A percentile compares a stretch with the other conserved stretches of the same genome.
Evolutionary conservation across 306 rosid genomes (phyloP).

Genomic region (Malus sieversii): DNA sequence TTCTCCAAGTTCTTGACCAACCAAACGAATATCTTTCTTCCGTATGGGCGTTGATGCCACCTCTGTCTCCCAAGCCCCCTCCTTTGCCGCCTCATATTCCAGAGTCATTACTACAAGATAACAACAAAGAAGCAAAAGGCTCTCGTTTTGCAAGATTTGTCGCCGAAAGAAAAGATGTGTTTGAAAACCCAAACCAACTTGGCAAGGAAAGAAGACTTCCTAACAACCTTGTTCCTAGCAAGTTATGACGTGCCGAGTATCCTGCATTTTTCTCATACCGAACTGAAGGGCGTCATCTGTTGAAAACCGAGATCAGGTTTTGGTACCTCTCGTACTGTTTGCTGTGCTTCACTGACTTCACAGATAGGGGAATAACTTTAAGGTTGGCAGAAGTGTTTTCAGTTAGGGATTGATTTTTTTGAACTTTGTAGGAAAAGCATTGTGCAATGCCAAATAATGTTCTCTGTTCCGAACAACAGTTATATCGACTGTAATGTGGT

Average conservation of each 20-base stretch:
- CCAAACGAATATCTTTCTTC: constrained; percentile 58
- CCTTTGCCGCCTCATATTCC: constrained; percentile 38
- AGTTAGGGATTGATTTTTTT: background rate
- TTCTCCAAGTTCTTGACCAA: constrained; percentile 55
- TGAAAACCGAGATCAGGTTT: background rate
- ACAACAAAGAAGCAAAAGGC: constrained; percentile 52
- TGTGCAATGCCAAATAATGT: background rate
- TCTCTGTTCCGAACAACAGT: background rate
- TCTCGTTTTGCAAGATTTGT: constrained; percentile 71
- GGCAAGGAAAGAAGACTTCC: constrained; percentile 34
- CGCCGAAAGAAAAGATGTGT: constrained; percentile 55
- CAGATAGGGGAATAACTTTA: background rate
- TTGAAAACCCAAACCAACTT: constrained; percentile 30
- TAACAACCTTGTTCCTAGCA: constrained; percentile 41
- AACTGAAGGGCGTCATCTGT: constrained; percentile 1
- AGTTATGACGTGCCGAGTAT: constrained; percentile 41
- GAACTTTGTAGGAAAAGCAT: background rate
- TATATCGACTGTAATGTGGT: background rate
- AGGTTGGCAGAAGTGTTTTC: background rate
- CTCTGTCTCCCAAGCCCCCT: constrained; percentile 49
- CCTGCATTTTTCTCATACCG: background rate
- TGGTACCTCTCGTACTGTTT: background rate
- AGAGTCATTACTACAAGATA: constrained; percentile 28
- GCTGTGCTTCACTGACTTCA: background rate
- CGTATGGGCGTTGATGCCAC: constrained; percentile 82